Base-by-base conservation (phyloP, 352 stramenopile species). In the Globisporangium barbulae region DNA sequence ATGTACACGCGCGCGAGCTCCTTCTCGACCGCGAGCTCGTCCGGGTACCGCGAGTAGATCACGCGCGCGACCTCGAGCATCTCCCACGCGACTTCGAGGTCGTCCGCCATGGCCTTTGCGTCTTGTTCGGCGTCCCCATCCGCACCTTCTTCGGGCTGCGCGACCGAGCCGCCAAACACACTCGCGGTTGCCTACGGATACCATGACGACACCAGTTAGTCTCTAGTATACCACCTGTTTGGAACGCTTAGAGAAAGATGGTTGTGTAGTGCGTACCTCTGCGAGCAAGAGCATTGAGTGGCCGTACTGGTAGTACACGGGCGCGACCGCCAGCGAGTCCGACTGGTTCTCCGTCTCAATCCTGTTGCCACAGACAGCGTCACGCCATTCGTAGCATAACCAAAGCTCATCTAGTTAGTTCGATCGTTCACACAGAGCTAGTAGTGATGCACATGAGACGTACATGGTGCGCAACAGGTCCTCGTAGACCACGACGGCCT, bases 251-350 rank as follows among this genome's bases (percentile, higher is more conserved):
- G 28, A 69, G 45, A 45, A 45, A 60, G 0, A 54, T 60, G 15
- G 48, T 61, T 6, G 22, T 7, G 3, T 17, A 17, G 15, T 62
- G 25, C 13, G 30, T 57, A 73, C 75, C 68, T 96, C 87, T 2
- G 77, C 77, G 12, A 93, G 73, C 64, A 78, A 81, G 37, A 96
- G 71, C 63, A 96, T 67, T 30, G 87, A 76, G 67, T 96, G 81
- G 45, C 87, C 87, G 60, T 96, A 94, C 64, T 92, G 78, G 63
- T 94, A 93, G 65, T 94, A 96, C 30, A 91, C 79, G 3, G 83
- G 83, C 15, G 83, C 83, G 2, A 89, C 72, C 1, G 63, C 70
- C 19, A 95, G 68, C 61, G 81, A 81, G 58, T 95, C 86, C 25
- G 71, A 65, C 50, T 91, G 76, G 50, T 87, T 70, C 71, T 95